A percentile compares a stretch with the other conserved stretches of the same genome.
Conservation (phyloP, 2,329 filamentous ascomycete species). For the Dothiorella sarmentorum region DNA sequence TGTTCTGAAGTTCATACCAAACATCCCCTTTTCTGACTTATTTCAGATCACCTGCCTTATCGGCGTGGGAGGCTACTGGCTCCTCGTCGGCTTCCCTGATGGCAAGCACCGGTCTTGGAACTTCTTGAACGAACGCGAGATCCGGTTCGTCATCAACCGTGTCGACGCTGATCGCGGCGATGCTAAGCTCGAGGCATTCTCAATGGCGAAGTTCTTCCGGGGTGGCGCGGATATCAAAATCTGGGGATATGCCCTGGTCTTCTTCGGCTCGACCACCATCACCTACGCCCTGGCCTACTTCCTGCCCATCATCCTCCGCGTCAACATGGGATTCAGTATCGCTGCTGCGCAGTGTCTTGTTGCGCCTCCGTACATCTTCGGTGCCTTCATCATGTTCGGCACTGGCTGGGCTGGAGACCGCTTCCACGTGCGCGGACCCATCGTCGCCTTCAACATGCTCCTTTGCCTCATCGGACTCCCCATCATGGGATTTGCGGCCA, state of each 20-base stretch:
- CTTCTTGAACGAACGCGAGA: slow-evolving; percentile 47
- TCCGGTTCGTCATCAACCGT: slow-evolving; percentile 48
- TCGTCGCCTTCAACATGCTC: slow-evolving; percentile 64
- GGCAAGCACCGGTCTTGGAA: slow-evolving; percentile 40
- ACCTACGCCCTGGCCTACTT: slow-evolving; percentile 77
- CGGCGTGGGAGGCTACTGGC: slow-evolving; percentile 40
- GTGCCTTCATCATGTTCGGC: slow-evolving; percentile 41
- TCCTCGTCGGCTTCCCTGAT: slow-evolving; percentile 47
- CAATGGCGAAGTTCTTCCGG: slow-evolving; percentile 46
- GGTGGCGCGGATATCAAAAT: slow-evolving; percentile 51
- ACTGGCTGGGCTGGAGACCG: slow-evolving; percentile 65
- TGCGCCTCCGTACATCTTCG: slow-evolving; percentile 46
- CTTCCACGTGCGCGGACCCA: slow-evolving; percentile 62
- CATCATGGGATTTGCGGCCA: slow-evolving; percentile 65
- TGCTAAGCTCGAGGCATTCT: slow-evolving; percentile 48
- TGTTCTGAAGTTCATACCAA: neutral
- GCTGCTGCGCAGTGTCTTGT: slow-evolving; percentile 66
- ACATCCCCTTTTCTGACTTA: neutral
- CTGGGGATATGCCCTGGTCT: slow-evolving; percentile 54
- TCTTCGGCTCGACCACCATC: slow-evolving; percentile 64
- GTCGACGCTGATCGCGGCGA: slow-evolving; percentile 54
- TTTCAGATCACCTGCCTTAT: slow-evolving; percentile 38
- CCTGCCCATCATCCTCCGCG: slow-evolving; percentile 67
- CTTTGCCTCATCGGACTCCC: slow-evolving; percentile 66
- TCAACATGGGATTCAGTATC: slow-evolving; percentile 61